phyloP scores from a whole-genome alignment of 805 yeast genomes.

The Ogataea siamensis region DNA sequence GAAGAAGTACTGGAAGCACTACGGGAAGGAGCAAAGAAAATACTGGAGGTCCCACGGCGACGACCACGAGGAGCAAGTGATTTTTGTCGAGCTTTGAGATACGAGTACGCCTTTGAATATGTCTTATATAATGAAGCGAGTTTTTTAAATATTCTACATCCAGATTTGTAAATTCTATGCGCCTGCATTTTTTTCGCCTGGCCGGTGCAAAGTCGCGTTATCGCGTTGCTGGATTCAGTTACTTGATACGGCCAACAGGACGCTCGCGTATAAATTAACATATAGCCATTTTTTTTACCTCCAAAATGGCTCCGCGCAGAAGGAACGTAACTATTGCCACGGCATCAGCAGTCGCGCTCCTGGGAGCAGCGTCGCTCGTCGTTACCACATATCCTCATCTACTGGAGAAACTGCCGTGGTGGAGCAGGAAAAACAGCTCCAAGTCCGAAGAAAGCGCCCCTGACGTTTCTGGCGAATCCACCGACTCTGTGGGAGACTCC shows the following conservation, averaged over 20 bases:
- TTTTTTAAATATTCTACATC: conserved; percentile 7
- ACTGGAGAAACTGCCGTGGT: conserved; percentile 8
- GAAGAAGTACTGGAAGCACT: conserved; percentile 26
- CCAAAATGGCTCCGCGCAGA: conserved; percentile 18
- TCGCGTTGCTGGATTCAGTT: conserved; percentile 14
- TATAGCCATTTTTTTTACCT: neutral
- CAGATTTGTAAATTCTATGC: conserved; percentile 14
- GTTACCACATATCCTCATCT: conserved; percentile 51
- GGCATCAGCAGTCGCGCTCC: conserved; percentile 41
- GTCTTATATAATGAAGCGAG: no score
- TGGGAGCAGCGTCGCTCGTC: conserved; percentile 43
- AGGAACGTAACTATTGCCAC: conserved; percentile 37
- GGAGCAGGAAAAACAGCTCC: conserved; percentile 1
- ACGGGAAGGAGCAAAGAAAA: conserved; percentile 25
- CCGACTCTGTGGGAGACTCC: conserved; percentile 18
- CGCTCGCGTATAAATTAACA: conserved; percentile 8
- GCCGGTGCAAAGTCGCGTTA: conserved; percentile 10
- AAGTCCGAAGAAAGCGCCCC: conserved; percentile 4
- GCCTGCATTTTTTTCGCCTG: conserved; percentile 8
- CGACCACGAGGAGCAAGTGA: conserved; percentile 5
- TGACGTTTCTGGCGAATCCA: conserved; percentile 2
- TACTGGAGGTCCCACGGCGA: conserved; percentile 15
- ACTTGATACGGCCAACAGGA: conserved; percentile 11
- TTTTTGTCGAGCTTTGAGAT: conserved; percentile 2
- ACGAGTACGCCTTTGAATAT: no score